phyloP scores from a whole-genome alignment of 1,139 yeast genomes.

The Suhomyces anneliseae region DNA sequence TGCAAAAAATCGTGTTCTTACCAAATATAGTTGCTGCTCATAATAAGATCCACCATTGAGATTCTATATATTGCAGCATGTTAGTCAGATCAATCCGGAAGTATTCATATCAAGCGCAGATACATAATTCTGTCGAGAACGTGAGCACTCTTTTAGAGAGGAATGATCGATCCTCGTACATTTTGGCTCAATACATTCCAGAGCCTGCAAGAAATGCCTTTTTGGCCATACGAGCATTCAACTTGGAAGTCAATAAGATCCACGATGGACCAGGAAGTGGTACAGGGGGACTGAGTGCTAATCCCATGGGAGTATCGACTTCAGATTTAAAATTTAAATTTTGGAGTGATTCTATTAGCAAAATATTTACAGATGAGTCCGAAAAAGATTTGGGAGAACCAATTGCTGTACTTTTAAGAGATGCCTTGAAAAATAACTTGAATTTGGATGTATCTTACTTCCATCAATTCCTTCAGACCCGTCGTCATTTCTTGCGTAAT shows the following conservation, averaged over 20 bases:
- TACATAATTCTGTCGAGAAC: conserved; percentile 45
- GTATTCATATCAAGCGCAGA: conserved; percentile 19
- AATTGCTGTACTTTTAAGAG: conserved; percentile 55
- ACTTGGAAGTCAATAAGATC: conserved; percentile 65
- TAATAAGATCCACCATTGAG: background rate
- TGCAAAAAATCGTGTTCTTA: background rate
- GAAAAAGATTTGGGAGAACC: conserved; percentile 59
- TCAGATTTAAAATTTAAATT: conserved; percentile 58
- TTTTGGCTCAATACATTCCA: conserved; percentile 71
- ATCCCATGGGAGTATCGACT: conserved; percentile 43
- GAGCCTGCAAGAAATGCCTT: conserved; percentile 63
- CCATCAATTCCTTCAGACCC: conserved; percentile 61
- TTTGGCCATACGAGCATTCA: conserved; percentile 69
- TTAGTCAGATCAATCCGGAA: conserved; percentile 4
- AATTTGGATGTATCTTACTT: conserved; percentile 56
- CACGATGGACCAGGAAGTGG: conserved; percentile 44
- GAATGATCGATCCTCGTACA: conserved; percentile 64
- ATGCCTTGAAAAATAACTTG: conserved; percentile 48
- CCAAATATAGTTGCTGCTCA: background rate
- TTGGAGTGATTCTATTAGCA: conserved; percentile 56
- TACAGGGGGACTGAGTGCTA: conserved; percentile 27
- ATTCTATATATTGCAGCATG: background rate
- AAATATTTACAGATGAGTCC: conserved; percentile 40
- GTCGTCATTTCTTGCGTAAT: conserved; percentile 51
- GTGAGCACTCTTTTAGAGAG: conserved; percentile 40